These are phyloP conservation scores for Ochetophila trinervis DNA, from an alignment of 306 rosid species.

Conservation along the genomic window DNA sequence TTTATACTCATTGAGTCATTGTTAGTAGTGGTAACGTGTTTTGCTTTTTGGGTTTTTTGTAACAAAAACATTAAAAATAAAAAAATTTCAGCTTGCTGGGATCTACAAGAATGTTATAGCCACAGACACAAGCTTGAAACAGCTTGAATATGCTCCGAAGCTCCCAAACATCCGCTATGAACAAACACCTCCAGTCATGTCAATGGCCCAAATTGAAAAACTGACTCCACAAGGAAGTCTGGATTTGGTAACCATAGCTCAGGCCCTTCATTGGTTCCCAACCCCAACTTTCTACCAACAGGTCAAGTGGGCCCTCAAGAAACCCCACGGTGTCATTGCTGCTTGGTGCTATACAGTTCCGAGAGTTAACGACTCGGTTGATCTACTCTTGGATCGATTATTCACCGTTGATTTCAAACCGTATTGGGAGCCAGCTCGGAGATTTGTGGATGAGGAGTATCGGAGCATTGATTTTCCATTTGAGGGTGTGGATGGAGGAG, in stretches of 20 bases:
- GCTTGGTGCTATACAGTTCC: slow-evolving; percentile 72
- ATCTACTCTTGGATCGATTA: slow-evolving; percentile 32
- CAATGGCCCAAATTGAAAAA: slow-evolving; percentile 45
- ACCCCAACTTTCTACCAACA: slow-evolving; percentile 55
- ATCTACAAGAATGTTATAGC: slow-evolving; percentile 59
- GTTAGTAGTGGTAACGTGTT: not conserved
- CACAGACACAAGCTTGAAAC: slow-evolving; percentile 67
- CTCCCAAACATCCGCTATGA: slow-evolving; percentile 53
- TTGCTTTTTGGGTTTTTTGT: no score
- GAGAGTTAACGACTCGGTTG: slow-evolving; percentile 34
- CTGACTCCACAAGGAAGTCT: slow-evolving; percentile 44
- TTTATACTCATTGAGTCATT: no score
- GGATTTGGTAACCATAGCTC: slow-evolving; percentile 72
- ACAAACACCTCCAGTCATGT: slow-evolving; percentile 51
- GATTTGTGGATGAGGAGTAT: slow-evolving; percentile 46
- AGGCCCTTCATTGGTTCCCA: slow-evolving; percentile 77
- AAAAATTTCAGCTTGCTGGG: slow-evolving; percentile 44
- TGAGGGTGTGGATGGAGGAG: slow-evolving; percentile 61
- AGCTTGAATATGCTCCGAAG: slow-evolving; percentile 48
- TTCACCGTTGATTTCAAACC: slow-evolving; percentile 25
- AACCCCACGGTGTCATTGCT: slow-evolving; percentile 70
- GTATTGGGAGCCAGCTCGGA: slow-evolving; percentile 52
- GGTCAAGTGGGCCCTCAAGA: slow-evolving; percentile 54
- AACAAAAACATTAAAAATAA: no score
- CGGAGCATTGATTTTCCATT: slow-evolving; percentile 69